These are phyloP conservation scores for Aspergillus sp. DNA, from an alignment of 2,329 filamentous ascomycete species.

Conservation along the genomic window DNA sequence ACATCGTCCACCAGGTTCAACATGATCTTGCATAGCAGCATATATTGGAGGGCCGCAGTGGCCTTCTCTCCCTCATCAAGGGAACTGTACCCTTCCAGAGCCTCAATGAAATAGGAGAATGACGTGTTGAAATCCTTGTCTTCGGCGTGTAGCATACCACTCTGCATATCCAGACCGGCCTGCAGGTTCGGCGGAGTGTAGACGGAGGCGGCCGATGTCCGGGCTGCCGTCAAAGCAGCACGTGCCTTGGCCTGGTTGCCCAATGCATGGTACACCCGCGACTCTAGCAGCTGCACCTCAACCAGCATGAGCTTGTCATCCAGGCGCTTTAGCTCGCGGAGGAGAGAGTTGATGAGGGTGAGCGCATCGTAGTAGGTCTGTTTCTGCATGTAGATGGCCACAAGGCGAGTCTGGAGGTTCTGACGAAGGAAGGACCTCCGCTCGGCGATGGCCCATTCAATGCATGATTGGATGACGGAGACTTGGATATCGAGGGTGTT, in stretches of 20 bases:
- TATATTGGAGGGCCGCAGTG: slow-evolving; percentile 98
- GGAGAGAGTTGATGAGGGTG: slow-evolving; percentile 91
- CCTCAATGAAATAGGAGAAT: slow-evolving; percentile 99
- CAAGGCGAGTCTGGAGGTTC: slow-evolving; percentile 94
- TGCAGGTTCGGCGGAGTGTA: slow-evolving; percentile 95
- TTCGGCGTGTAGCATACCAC: slow-evolving; percentile 96
- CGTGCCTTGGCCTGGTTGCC: slow-evolving; percentile 96
- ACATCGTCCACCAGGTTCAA: slow-evolving; percentile 95
- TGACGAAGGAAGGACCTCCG: slow-evolving; percentile 94
- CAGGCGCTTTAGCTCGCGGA: slow-evolving; percentile 94
- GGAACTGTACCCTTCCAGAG: slow-evolving; percentile 91
- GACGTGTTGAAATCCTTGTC: slow-evolving; percentile 99
- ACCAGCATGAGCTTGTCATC: slow-evolving; percentile 98
- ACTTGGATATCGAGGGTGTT: slow-evolving; percentile 94
- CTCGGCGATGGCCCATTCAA: slow-evolving; percentile 97
- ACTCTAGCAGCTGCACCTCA: slow-evolving; percentile 96
- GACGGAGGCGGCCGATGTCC: slow-evolving; percentile 93
- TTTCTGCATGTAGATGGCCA: slow-evolving; percentile 93
- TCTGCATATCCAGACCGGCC: slow-evolving; percentile 98
- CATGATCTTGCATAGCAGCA: slow-evolving; percentile 99
- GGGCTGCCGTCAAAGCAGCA: slow-evolving; percentile 88
- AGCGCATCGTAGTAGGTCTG: slow-evolving; percentile 97
- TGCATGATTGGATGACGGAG: slow-evolving; percentile 94
- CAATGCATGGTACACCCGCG: slow-evolving; percentile 92
- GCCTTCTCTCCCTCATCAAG: slow-evolving; percentile 86